These are phyloP conservation scores for Eucalyptus regnans DNA, from an alignment of 345 rosid species.

Conservation along the genomic window DNA sequence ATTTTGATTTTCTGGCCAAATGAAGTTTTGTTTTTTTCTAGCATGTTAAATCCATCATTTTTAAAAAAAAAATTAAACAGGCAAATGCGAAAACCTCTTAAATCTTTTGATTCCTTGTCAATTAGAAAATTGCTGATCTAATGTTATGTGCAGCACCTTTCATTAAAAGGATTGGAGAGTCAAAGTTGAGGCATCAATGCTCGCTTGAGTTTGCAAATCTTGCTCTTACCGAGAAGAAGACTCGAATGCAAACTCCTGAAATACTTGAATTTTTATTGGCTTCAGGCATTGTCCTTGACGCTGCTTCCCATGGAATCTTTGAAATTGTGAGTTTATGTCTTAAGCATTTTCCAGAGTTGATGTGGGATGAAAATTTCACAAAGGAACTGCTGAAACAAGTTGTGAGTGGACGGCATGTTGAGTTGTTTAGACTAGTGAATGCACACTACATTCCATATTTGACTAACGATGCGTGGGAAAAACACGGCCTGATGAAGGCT, in stretches of 20 bases:
- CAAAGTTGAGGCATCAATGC: not conserved
- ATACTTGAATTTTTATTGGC: not conserved
- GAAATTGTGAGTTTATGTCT: not conserved
- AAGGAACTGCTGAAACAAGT: not conserved
- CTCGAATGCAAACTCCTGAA: not conserved
- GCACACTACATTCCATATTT: not conserved
- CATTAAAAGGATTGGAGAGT: not conserved
- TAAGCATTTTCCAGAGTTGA: not conserved
- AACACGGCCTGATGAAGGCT: not conserved
- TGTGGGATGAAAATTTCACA: not conserved
- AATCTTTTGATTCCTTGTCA: not conserved
- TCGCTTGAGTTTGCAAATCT: not conserved
- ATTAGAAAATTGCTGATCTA: not conserved
- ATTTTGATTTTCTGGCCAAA: not conserved
- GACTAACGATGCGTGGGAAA: not conserved
- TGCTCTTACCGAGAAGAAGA: not conserved
- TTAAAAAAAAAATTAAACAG: no score
- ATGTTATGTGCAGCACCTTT: not conserved
- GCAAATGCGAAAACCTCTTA: not conserved
- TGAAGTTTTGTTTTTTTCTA: not conserved
- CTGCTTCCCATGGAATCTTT: not conserved
- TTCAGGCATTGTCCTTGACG: not conserved
- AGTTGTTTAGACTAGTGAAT: not conserved
- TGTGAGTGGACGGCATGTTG: not conserved
- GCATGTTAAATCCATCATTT: not conserved